Base-by-base conservation (phyloP, 768 basidiomycete species). In the Trametes gibbosa region DNA sequence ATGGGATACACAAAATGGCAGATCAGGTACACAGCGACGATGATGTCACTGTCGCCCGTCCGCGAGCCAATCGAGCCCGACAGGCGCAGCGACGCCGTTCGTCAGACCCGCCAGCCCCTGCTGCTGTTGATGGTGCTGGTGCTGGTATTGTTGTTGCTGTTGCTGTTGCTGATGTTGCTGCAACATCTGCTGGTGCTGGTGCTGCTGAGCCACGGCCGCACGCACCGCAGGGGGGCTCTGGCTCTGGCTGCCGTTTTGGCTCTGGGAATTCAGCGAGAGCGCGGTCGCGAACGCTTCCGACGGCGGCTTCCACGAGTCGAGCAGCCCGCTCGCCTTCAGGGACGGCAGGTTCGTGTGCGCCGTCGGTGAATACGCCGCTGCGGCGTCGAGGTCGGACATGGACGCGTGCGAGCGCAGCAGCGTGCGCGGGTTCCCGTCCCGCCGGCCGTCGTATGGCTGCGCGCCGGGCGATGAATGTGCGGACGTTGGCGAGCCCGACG, bases 301-400 rank as follows among this genome's bases (percentile, higher is more conserved):
- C 32, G 69, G 63, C 54, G 62, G 63, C 59, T 53, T 56, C 66
- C 64, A 80, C 57, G 79, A 76, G 64, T 89, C 86, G 40, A 90
- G 74, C 45, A 90, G 76, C 21, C 89, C 89, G 63, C 86, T 88
- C 32, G 84, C 82, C 72, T 89, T 90, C 53, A 90, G 74, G 37
- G 89, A 90, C 32, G 89, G 89, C 58, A 90, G 72, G 85, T 83
- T 63, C 37, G 45, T 53, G 74, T 54, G 49, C 56, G 58, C 19
- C 53, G 34, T 61, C 53, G 58, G 35, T 56, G 57, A 19, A 21
- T 47, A 39, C 53, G n/a, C 55, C 34, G 50, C 59, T 19, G 52
- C 52, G 32, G 23, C 50, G 32, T 45, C 57, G 27, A 61, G 42
- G 49, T 49, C 64, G 14, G 65, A 56, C 41, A 56, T 43, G 42